Evolutionary conservation across 2,329 filamentous ascomycete species (phyloP).

Genomic region (Xylariaceae sp.): DNA sequence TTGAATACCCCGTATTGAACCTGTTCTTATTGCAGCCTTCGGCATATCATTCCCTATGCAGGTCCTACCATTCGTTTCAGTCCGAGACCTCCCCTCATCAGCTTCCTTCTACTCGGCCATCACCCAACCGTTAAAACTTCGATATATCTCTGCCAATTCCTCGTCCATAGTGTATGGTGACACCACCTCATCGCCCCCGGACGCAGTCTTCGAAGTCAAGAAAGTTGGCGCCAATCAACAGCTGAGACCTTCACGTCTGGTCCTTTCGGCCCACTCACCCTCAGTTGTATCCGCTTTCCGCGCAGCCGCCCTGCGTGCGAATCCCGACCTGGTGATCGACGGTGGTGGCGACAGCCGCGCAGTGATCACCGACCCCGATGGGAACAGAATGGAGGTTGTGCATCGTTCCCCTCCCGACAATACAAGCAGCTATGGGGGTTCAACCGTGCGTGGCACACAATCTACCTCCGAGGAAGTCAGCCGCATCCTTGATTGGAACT

Average conservation of each 20-base stretch:
- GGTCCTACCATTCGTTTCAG: conserved; percentile 58
- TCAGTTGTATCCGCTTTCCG: conserved; percentile 73
- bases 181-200: conserved; percentile 33
- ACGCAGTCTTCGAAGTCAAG: conserved; percentile 50
- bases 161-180: conserved; percentile 49
- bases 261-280: conserved; percentile 69
- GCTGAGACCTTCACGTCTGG: conserved; percentile 53
- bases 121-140: conserved; percentile 76
- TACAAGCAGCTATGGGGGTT: conserved; percentile 39
- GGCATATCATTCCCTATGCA: conserved; percentile 30
- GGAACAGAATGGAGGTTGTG: conserved; percentile 81
- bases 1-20: neutral
- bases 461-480: conserved; percentile 44
- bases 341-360: conserved; percentile 49
- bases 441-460: conserved; percentile 40
- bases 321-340: conserved; percentile 54
- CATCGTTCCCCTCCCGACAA: conserved; percentile 51
- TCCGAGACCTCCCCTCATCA: conserved; percentile 77
- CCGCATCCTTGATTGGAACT: conserved; percentile 54
- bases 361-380: conserved; percentile 77
- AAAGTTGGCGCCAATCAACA: conserved; percentile 41
- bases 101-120: conserved; percentile 83
- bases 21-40: conserved; percentile 4
- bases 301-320: conserved; percentile 66
- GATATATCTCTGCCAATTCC: conserved; percentile 57